phyloP scores from a whole-genome alignment of 352 stramenopile genomes.

The Pythium rhizo-oryzae region DNA sequence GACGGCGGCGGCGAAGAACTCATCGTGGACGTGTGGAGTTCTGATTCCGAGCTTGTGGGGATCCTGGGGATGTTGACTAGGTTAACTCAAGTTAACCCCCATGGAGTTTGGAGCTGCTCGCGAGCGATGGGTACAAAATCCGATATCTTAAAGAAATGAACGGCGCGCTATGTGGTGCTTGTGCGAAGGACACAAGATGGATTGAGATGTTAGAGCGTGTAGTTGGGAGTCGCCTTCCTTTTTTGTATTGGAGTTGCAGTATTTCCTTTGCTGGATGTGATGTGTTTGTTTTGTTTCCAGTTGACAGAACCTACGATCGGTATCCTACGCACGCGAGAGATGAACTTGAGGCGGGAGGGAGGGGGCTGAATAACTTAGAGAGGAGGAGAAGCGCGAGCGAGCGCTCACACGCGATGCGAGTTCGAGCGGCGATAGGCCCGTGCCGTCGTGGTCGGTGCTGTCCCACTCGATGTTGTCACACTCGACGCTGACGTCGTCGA shows the following conservation, averaged over 20 bases:
- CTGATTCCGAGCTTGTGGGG: conserved; percentile 37
- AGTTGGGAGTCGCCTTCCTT: conserved; percentile 39
- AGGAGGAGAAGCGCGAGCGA: neutral
- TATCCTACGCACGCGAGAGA: neutral
- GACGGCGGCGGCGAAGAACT: conserved; percentile 31
- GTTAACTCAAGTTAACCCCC: too few relatives aligned
- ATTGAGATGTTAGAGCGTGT: too few relatives aligned
- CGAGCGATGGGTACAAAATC: too few relatives aligned
- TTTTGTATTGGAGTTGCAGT: conserved; percentile 32
- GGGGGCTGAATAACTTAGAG: conserved; percentile 9
- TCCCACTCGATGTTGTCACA: too few relatives aligned
- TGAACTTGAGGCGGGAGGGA: neutral
- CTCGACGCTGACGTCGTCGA: neutral
- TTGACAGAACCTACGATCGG: neutral
- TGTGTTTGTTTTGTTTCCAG: neutral
- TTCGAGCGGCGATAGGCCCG: conserved; percentile 1
- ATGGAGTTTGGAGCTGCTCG: too few relatives aligned
- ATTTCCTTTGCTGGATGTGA: too few relatives aligned
- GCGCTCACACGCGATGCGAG: conserved; percentile 1
- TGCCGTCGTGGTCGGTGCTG: neutral
- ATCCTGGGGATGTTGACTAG: too few relatives aligned
- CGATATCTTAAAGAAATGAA: too few relatives aligned
- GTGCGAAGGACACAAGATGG: too few relatives aligned
- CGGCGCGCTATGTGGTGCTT: too few relatives aligned
- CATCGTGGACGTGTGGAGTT: conserved; percentile 53